Base-by-base conservation (phyloP, 495 filamentous ascomycete species). In the Hypoxylon intermedium region DNA sequence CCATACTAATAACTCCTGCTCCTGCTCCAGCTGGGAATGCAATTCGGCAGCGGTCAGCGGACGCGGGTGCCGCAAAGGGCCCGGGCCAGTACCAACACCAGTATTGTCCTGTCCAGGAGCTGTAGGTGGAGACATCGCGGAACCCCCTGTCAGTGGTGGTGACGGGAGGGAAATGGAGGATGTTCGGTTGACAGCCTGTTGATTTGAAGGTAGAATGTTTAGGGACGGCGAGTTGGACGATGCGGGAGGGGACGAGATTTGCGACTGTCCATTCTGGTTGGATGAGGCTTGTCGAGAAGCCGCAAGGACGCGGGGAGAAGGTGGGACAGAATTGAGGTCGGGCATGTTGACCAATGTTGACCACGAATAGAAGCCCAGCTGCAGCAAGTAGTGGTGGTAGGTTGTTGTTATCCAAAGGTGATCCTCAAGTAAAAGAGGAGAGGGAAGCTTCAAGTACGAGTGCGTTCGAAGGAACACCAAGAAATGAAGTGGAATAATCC, bases 1-100 rank as follows among this genome's bases (percentile, higher is more conserved):
- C 77, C 84, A 51, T 82, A 93, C 93, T 67, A 96, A 87, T n/a
- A 90, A 88, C 72, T 97, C 93, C 68, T 97, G 93, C 67, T 96
- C 93, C 68, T 93, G 91, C 75, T 97, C 93, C 31, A 96, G 79
- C 72, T 93, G 84, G 59, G 88, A 75, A 74, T 96, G 91, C 33
- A 97, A 77, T 68, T 96, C 93, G 1, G 89, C 89, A 7, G 91
- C 87, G 0, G 93, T 96, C 58, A 96, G 72, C 0, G 92, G 93
- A 42, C 89, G 82, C 0, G 92, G 91, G 63, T 93, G 92, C 63
- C 93, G 85, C 60, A 92, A 53, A 57, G 83, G 91, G 15, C 82
- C 91, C 73, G 88, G 87, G 2, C 85, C 86, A 18, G 78, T 68
- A 42, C 81, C 84, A 34, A 84, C 81, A 13, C 81, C 82, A 3